Conservation (phyloP, 768 basidiomycete genomes). For the Kwoniella pini region DNA sequence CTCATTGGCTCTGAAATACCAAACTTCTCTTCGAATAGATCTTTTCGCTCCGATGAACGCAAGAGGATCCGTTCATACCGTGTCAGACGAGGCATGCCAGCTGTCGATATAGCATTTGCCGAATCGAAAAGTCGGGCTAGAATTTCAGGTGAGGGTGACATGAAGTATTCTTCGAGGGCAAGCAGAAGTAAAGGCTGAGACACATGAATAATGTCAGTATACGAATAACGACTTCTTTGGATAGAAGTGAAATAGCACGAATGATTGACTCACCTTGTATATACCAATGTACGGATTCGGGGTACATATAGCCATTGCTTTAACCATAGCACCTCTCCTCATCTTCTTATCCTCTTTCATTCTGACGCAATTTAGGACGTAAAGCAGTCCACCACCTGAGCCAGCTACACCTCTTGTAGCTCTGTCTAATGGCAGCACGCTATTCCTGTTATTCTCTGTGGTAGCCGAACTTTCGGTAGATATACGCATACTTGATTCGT, state of each 20-base stretch:
- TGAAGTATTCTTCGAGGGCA: conserved; percentile 93
- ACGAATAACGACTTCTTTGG: no score
- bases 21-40: conserved; percentile 87
- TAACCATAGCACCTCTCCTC: conserved; percentile 88
- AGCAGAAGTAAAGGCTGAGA: conserved; percentile 91
- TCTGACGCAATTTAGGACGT: conserved; percentile 85
- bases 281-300: conserved; percentile 92
- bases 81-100: conserved; percentile 73
- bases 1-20: conserved; percentile 15
- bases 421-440: conserved; percentile 17
- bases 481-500: conserved; percentile 32
- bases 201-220: no score
- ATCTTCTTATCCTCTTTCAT: conserved; percentile 86
- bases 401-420: conserved; percentile 36
- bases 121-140: conserved; percentile 87
- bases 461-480: conserved; percentile 13
- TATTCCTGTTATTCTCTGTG: conserved; percentile 3
- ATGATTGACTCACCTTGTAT: conserved; percentile 66
- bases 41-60: conserved; percentile 85
- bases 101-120: conserved; percentile 85
- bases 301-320: conserved; percentile 91
- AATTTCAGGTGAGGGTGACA: conserved; percentile 82
- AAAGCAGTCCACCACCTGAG: conserved; percentile 61
- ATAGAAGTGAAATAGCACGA: no score
- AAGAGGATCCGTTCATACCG: conserved; percentile 84